Evolutionary conservation across 805 yeast species (phyloP), one percentile per base, ranked within the genome.

Genomic region (Lipomyces spencermartinsiae): DNA sequence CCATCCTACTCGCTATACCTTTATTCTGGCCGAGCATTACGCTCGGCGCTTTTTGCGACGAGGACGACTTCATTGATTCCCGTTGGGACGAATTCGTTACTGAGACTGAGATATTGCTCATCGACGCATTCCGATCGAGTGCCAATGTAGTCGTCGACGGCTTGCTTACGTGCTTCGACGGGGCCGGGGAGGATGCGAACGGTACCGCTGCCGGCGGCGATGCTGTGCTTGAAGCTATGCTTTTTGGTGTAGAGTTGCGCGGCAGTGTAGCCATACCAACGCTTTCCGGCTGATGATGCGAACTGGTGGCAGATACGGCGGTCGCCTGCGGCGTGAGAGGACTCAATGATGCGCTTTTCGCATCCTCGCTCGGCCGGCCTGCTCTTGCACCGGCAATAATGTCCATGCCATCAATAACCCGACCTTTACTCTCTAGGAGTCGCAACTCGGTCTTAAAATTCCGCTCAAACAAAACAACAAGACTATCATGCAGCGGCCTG

Each of bases 391-490:
- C 49, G n/a, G 22, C 8, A 16, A n/a, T 25, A 22, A 22, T 31
- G n/a, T 31, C 57, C 61, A 29, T n/a, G 6, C 35, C 35, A 34
- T 31, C 61, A 55, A 66, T 54, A n/a, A 46, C 61, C 39, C 63
- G 62, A 2, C 66, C 63, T 22, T 63, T 61, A 0, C 59, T 64
- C 33, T 68, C 65, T 29, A 70, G 12, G 5, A 54, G 19, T 22
- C 37, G 34, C 53, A 93, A 88, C 72, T 92, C 97, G 6, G 80
- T 83, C 34, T 80, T 80, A 78, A 92, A 92, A 76, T 92, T 91
- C 79, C 84, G 84, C 71, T 82, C 83, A 80, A 85, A 91, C 66
- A 92, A 78, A 43, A 83, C 85, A 51, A 87, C 83, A 79, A 92
- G 81, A 14, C 87, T 84, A n/a, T 84, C 85, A 75, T 92, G 97